A percentile compares a stretch with the other conserved stretches of the same genome.
Evolutionary conservation across 148 eudicot species (phyloP).

Genomic region (Linanthus parryae): DNA sequence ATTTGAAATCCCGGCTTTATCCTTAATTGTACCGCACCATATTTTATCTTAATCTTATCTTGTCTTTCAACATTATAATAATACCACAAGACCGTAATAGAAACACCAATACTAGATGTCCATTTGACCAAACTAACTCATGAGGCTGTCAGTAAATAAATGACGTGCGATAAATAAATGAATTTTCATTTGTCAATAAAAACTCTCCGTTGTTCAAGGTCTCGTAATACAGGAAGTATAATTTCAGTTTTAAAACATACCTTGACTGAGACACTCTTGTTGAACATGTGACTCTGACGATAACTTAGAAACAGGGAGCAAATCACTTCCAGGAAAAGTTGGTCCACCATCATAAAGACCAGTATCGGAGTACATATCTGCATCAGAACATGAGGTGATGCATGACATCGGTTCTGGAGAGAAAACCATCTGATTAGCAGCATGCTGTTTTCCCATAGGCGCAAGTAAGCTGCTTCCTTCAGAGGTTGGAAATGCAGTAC

Average conservation of each 20-base stretch:
- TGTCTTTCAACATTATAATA: neutral
- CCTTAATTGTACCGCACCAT: too few species aligned
- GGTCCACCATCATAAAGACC: conserved; percentile 3
- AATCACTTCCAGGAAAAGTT: conserved; percentile 1
- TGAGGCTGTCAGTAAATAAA: neutral
- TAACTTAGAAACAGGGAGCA: conserved; percentile 1
- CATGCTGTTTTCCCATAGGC: neutral
- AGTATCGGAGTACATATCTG: conserved; percentile 6
- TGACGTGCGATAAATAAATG: too few species aligned
- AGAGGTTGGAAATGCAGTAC: too few species aligned
- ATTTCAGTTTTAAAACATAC: neutral
- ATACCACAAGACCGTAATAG: neutral
- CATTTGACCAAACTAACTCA: neutral
- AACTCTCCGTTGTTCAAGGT: neutral
- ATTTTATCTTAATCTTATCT: too few species aligned
- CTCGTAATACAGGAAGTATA: neutral
- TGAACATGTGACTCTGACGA: neutral
- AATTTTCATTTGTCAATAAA: neutral
- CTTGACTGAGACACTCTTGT: neutral
- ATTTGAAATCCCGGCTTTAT: too few species aligned
- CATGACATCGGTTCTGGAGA: conserved; percentile 9
- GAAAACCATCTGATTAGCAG: conserved; percentile 2
- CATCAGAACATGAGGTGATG: conserved; percentile 9
- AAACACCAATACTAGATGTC: neutral
- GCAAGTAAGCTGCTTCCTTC: too few species aligned